These are phyloP conservation scores for Cadophora luteo-olivacea DNA, from an alignment of 2,329 filamentous ascomycete genomes.

Conservation along the genomic window DNA sequence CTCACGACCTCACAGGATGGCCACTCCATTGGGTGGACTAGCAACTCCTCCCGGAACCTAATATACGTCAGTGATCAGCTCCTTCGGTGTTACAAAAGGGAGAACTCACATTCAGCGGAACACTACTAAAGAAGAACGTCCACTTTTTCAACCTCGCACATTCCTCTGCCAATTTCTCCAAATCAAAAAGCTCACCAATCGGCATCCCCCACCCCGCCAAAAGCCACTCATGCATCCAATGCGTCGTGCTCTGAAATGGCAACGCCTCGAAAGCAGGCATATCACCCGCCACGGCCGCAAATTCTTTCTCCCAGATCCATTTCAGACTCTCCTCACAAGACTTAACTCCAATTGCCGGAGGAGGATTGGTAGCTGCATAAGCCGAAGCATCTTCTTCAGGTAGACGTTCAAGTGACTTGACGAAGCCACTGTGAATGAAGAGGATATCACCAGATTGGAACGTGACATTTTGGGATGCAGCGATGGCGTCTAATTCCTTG, in stretches of 20 bases:
- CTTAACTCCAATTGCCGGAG: constrained; percentile 48
- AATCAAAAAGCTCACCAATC: constrained; percentile 56
- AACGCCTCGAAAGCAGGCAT: constrained; percentile 52
- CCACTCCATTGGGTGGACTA: constrained; percentile 42
- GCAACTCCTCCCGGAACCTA: constrained; percentile 41
- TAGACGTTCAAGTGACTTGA: constrained; percentile 43
- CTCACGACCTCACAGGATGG: constrained; percentile 34
- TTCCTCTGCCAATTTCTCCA: constrained; percentile 52
- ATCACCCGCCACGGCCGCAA: constrained; percentile 53
- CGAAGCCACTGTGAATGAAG: constrained; percentile 49
- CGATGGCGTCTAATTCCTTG: constrained; percentile 45
- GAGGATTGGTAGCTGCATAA: constrained; percentile 34
- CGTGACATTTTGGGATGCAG: constrained; percentile 44
- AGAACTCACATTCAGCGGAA: constrained; percentile 58
- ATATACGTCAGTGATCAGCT: not conserved
- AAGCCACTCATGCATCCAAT: constrained; percentile 49
- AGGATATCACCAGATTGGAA: constrained; percentile 49
- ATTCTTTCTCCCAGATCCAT: constrained; percentile 55
- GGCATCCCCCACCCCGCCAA: constrained; percentile 59
- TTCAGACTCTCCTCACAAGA: constrained; percentile 42
- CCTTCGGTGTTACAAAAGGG: not conserved
- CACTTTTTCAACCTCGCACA: constrained; percentile 60
- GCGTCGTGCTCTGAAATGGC: constrained; percentile 41
- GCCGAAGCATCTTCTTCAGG: constrained; percentile 35
- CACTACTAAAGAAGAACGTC: constrained; percentile 67